Conservation (phyloP, 2,329 filamentous ascomycete genomes). For the Penicillium sp. region DNA sequence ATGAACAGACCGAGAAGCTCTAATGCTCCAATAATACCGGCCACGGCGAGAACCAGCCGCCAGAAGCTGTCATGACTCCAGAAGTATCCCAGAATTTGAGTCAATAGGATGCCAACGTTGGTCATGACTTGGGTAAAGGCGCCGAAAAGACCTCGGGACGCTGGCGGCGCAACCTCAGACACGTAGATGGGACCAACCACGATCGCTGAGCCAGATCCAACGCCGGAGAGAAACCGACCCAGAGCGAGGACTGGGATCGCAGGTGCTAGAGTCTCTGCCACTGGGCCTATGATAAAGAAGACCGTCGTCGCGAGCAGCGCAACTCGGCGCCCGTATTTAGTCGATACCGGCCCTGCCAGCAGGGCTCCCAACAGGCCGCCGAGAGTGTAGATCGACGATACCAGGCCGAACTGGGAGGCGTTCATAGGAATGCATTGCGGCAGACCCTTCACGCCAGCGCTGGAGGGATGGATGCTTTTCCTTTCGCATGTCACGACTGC, state of each 20-base stretch:
- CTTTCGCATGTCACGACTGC: slow-evolving; percentile 86
- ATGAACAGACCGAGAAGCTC: slow-evolving; percentile 72
- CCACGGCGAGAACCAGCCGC: slow-evolving; percentile 78
- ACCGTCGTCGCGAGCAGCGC: slow-evolving; percentile 76
- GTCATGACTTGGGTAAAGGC: slow-evolving; percentile 87
- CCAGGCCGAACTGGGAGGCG: slow-evolving; percentile 75
- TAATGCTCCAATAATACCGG: slow-evolving; percentile 65
- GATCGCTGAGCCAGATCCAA: slow-evolving; percentile 84
- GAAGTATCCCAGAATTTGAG: slow-evolving; percentile 85
- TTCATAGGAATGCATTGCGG: slow-evolving; percentile 87
- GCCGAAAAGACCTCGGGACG: slow-evolving; percentile 75
- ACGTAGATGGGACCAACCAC: slow-evolving; percentile 96
- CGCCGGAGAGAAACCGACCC: slow-evolving; percentile 76
- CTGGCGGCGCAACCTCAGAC: slow-evolving; percentile 80
- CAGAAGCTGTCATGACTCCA: slow-evolving; percentile 77
- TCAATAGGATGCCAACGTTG: slow-evolving; percentile 83
- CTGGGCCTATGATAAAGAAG: slow-evolving; percentile 74
- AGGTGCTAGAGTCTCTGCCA: slow-evolving; percentile 71
- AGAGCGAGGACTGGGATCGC: slow-evolving; percentile 68
- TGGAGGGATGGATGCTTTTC: slow-evolving; percentile 48
- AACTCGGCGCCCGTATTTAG: slow-evolving; percentile 70
- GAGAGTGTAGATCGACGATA: slow-evolving; percentile 88
- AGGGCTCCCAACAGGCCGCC: slow-evolving; percentile 86
- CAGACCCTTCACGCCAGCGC: slow-evolving; percentile 17
- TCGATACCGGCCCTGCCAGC: slow-evolving; percentile 75